Percentiles rank a stretch among this genome's conserved stretches.
Evolutionary conservation across 2,329 filamentous ascomycete genomes (phyloP).

Genomic region (Sporothrix variecibatus): DNA sequence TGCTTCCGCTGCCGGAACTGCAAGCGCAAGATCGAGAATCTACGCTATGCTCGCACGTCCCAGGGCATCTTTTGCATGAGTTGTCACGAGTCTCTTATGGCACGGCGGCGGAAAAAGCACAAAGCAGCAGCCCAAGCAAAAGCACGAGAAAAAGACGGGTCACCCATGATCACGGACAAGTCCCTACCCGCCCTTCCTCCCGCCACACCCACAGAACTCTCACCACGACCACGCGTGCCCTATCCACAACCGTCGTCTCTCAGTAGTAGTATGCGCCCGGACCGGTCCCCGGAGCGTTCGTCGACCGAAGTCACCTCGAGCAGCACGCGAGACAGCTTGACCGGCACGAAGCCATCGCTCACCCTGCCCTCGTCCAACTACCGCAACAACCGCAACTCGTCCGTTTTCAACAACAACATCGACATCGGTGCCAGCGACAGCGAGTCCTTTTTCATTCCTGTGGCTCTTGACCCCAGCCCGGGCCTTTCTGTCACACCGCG

Average conservation of each 20-base stretch:
- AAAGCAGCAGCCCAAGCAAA: constrained; percentile 66
- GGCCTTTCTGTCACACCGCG: constrained; percentile 57
- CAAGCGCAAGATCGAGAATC: constrained; percentile 97
- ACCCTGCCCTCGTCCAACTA: constrained; percentile 76
- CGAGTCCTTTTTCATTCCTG: constrained; percentile 74
- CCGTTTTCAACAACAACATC: constrained; percentile 51
- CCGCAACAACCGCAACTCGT: constrained; percentile 73
- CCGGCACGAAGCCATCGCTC: constrained; percentile 39
- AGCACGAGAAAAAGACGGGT: constrained; percentile 62
- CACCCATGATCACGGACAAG: constrained; percentile 78
- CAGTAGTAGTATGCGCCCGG: constrained; percentile 51
- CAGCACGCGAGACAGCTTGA: constrained; percentile 37
- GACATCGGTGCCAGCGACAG: constrained; percentile 53
- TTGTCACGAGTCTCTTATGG: constrained; percentile 96
- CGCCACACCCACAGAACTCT: constrained; percentile 69
- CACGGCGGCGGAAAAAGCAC: constrained; percentile 82
- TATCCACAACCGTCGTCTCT: constrained; percentile 57
- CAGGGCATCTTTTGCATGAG: constrained; percentile 99
- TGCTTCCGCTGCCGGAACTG: constrained; percentile 98
- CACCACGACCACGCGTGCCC: constrained; percentile 59
- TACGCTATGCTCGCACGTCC: constrained; percentile 94
- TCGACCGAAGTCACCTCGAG: constrained; percentile 42
- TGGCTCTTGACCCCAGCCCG: constrained; percentile 71
- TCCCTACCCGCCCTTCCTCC: constrained; percentile 86
- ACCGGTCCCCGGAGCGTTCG: constrained; percentile 56